Conservation (phyloP, 139 green algal species). For the Yamagishiella unicocca region DNA sequence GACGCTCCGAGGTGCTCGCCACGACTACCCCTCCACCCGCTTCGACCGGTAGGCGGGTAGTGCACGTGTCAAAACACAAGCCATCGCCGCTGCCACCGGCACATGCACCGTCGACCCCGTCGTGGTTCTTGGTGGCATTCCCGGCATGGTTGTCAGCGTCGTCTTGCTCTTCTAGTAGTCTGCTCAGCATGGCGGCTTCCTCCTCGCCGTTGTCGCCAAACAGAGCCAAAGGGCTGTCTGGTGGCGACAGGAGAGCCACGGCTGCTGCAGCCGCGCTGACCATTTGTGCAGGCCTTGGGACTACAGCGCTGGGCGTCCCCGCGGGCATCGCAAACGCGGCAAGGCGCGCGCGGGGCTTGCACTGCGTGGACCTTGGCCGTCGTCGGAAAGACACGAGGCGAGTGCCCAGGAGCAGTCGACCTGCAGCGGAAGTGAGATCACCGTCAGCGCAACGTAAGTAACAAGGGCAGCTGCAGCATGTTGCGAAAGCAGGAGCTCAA, state of each 20-base stretch:
- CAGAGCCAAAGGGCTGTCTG: background rate
- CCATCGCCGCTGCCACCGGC: too few species aligned
- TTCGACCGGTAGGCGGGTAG: too few species aligned
- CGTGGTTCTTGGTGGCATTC: too few species aligned
- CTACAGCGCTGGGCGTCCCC: background rate
- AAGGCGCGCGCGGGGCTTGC: background rate
- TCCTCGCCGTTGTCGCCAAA: background rate
- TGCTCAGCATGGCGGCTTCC: background rate
- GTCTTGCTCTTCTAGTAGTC: background rate
- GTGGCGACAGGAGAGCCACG: background rate
- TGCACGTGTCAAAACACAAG: too few species aligned
- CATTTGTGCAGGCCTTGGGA: background rate
- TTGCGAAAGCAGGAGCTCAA: too few species aligned
- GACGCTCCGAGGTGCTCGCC: background rate
- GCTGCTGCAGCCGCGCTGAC: background rate
- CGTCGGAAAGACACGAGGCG: conserved; percentile 6
- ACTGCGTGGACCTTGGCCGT: background rate
- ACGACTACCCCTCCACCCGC: too few species aligned
- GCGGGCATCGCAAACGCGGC: background rate
- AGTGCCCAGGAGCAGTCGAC: background rate
- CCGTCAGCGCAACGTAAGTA: too few species aligned
- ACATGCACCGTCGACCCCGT: too few species aligned
- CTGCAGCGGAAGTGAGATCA: too few species aligned
- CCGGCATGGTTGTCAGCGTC: background rate
- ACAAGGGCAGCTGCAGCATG: too few species aligned